These are phyloP conservation scores for Malassezia slooffiae DNA, from an alignment of 1,284 basidiomycete species.

Conservation along the genomic window DNA sequence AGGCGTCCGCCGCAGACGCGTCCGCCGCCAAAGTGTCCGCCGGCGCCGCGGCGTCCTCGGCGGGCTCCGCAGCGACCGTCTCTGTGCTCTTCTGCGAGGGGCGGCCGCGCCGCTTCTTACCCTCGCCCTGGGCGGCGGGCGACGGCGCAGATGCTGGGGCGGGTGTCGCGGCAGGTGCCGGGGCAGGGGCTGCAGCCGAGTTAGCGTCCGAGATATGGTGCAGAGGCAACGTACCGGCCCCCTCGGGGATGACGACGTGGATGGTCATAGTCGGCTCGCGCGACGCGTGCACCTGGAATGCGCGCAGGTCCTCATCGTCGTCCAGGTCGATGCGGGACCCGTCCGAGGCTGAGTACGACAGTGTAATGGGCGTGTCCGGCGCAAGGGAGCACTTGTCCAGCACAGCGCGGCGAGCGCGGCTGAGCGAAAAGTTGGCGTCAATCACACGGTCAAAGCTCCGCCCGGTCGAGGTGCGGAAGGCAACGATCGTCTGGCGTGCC, in stretches of 20 bases:
- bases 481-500: slow-evolving; percentile 14
- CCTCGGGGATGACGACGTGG: slow-evolving; percentile 9
- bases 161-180: too few relatives aligned
- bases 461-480: slow-evolving; percentile 10
- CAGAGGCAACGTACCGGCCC: too few relatives aligned
- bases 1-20: too few relatives aligned
- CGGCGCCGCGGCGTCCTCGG: too few relatives aligned
- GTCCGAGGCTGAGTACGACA: slow-evolving; percentile 26
- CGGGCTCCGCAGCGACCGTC: too few relatives aligned
- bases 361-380: slow-evolving; percentile 12
- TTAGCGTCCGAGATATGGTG: too few relatives aligned
- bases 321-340: slow-evolving; percentile 24
- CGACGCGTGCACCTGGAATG: slow-evolving; percentile 23
- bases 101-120: too few relatives aligned
- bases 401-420: slow-evolving; percentile 4
- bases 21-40: too few relatives aligned
- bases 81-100: too few relatives aligned
- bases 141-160: too few relatives aligned
- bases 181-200: too few relatives aligned
- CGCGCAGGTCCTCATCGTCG: slow-evolving; percentile 25
- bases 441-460: slow-evolving; percentile 13
- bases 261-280: slow-evolving; percentile 18
- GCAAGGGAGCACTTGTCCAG: slow-evolving; percentile 18
- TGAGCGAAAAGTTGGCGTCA: slow-evolving; percentile 7
- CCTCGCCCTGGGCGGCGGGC: too few relatives aligned